These are phyloP conservation scores for Cladophialophora yegresii DNA, from an alignment of 2,329 filamentous ascomycete species.

Conservation along the genomic window DNA sequence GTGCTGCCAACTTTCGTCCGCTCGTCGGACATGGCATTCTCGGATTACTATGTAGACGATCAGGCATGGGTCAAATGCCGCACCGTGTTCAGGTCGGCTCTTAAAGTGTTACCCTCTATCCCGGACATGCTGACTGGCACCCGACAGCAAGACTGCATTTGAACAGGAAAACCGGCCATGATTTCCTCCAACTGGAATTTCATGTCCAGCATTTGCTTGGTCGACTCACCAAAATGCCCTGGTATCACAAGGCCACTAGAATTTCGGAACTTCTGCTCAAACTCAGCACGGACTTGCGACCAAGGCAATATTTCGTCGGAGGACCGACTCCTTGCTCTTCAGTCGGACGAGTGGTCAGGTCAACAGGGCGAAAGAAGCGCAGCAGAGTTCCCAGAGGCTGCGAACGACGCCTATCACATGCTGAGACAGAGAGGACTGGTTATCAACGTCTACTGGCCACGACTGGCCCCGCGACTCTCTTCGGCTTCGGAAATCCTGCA, in stretches of 20 bases:
- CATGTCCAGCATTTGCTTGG: constrained; percentile 56
- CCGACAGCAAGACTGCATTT: constrained; percentile 20
- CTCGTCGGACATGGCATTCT: constrained; percentile 20
- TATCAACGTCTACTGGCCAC: constrained; percentile 43
- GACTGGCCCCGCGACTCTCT: constrained; percentile 44
- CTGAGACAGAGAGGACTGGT: constrained; percentile 40
- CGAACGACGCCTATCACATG: constrained; percentile 37
- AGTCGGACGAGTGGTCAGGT: constrained; percentile 11
- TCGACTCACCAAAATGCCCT: constrained; percentile 52
- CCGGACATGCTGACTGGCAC: background rate
- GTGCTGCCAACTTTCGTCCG: constrained; percentile 10
- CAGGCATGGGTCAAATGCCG: constrained; percentile 16
- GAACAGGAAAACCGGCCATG: constrained; percentile 15
- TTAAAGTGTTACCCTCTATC: background rate
- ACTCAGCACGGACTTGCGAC: constrained; percentile 67
- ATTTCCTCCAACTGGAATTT: constrained; percentile 13
- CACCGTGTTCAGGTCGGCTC: constrained; percentile 20
- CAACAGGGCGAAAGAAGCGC: constrained; percentile 11
- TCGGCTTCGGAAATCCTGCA: constrained; percentile 39
- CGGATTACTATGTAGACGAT: constrained; percentile 15
- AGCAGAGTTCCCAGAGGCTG: constrained; percentile 20
- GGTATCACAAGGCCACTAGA: constrained; percentile 57
- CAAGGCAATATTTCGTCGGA: constrained; percentile 66
- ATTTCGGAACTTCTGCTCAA: constrained; percentile 64
- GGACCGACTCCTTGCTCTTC: constrained; percentile 50